Base-by-base conservation (phyloP, 441 rosid species). In the Monsonia emarginata region DNA sequence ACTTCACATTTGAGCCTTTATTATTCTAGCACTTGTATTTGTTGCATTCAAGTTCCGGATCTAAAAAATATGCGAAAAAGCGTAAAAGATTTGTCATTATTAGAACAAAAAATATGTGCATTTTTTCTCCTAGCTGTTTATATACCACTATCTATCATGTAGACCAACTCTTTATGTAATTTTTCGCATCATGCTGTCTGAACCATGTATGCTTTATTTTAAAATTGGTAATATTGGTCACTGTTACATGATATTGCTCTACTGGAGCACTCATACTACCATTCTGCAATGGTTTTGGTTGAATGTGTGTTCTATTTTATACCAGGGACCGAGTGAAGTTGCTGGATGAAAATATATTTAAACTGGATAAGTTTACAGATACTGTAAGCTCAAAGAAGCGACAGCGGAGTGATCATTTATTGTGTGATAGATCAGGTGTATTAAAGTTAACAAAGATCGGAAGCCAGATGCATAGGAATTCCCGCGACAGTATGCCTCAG, bases 311-410 rank as follows among this genome's bases (percentile, higher is more conserved):
- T 7, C 21, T 2, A 24, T 54, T 42, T 57, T 71, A 58, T 66
- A 14, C 40, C 84, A 86, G 91, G 79, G 44, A 21, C 74, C 76
- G 91, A 72, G 65, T 34, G 44, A 80, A 67, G 78, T 75, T 44
- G 66, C 66, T 78, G 64, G 75, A 72, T 4, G 83, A 81, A 2
- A 78, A 79, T 73, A 71, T 84, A 54, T n/a, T 48, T 28, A 83
- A 66, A 69, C 61, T 84, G 69, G 66, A 71, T 70, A 80, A 77
- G 73, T 76, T 72, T 36, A 26, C 27, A 46, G 84, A 83, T 65
- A 65, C 78, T 22, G 31, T 74, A 48, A 74, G 65, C 71, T 66
- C 72, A 16, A 84, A 74, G 77, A 84, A 80, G 81, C 84, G 68
- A 72, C 83, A 74, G n/a, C 75, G 86, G 32, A 74, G 46, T 73